phyloP scores from a whole-genome alignment of 2,329 filamentous ascomycete genomes.

The Fusarium setosum region DNA sequence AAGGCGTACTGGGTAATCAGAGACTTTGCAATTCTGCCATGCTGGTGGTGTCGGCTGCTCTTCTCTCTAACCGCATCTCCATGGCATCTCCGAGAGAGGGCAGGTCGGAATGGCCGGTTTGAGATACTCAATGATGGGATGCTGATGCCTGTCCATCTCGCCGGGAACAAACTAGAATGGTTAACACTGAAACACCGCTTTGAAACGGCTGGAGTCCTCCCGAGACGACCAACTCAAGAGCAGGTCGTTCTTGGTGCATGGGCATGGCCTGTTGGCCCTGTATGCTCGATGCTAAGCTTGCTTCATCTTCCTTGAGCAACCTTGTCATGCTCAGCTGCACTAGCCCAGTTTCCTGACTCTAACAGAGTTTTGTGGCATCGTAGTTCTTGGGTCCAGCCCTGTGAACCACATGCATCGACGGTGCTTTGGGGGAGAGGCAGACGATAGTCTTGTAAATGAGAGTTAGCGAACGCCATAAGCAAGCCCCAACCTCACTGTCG shows the following conservation, averaged over 20 bases:
- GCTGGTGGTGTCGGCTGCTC: slow-evolving; percentile 8
- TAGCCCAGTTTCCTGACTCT: slow-evolving; percentile 13
- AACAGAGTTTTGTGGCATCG: slow-evolving; percentile 3
- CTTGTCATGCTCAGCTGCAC: slow-evolving; percentile 11
- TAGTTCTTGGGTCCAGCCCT: slow-evolving; percentile 5
- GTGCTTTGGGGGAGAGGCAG: slow-evolving; percentile 5
- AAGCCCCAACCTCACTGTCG: slow-evolving; percentile 18
- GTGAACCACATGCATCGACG: slow-evolving; percentile 3
- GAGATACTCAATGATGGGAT: slow-evolving; percentile 22
- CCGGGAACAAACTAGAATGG: slow-evolving; percentile 19
- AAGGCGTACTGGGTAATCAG: not conserved
- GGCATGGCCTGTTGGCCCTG: slow-evolving; percentile 8
- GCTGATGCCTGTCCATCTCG: slow-evolving; percentile 31
- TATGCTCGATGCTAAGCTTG: slow-evolving; percentile 6
- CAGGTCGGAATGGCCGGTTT: not conserved
- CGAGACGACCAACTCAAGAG: slow-evolving; percentile 10
- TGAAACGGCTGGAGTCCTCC: slow-evolving; percentile 38
- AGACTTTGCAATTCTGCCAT: not conserved
- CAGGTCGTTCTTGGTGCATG: slow-evolving; percentile 20
- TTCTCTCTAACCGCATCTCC: not conserved
- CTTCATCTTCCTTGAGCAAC: slow-evolving; percentile 1
- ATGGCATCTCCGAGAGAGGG: slow-evolving; percentile 6
- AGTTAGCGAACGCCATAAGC: slow-evolving; percentile 26
- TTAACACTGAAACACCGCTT: slow-evolving; percentile 40
- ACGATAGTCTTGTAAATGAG: slow-evolving; percentile 12